phyloP scores from a whole-genome alignment of 73 alveolate genomes.

The Paramecium caudatum region DNA sequence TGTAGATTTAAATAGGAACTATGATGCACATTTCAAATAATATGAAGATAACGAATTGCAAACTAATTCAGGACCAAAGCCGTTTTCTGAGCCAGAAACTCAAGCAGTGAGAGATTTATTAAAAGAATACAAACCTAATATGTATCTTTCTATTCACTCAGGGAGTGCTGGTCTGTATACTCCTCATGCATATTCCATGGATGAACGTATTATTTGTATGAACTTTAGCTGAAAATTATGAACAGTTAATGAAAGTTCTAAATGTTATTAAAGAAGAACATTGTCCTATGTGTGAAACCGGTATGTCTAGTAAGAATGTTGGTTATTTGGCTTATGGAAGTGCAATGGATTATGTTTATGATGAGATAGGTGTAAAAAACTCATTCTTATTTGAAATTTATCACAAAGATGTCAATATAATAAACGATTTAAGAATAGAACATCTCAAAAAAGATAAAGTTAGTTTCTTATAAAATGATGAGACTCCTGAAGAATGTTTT shows the following conservation, averaged over 20 bases:
- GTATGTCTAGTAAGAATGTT: slow-evolving; percentile 76
- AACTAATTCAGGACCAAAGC: slow-evolving; percentile 77
- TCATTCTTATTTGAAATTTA: slow-evolving; percentile 80
- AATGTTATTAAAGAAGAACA: slow-evolving; percentile 45
- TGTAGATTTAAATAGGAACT: slow-evolving; percentile 84
- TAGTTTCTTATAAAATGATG: neutral
- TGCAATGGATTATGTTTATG: slow-evolving; percentile 82
- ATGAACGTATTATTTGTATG: slow-evolving; percentile 38
- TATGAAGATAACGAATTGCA: slow-evolving; percentile 38
- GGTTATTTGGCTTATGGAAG: slow-evolving; percentile 82
- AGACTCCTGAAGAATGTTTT: slow-evolving; percentile 48
- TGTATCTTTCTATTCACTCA: slow-evolving; percentile 80
- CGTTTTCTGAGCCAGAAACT: slow-evolving; percentile 86
- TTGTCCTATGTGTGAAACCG: slow-evolving; percentile 73
- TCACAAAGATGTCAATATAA: slow-evolving; percentile 48
- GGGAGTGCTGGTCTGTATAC: slow-evolving; percentile 77
- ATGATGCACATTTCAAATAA: slow-evolving; percentile 80
- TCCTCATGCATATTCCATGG: slow-evolving; percentile 76
- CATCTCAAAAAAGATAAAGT: neutral
- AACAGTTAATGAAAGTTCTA: slow-evolving; percentile 57
- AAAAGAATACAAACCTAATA: slow-evolving; percentile 71
- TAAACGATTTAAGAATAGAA: neutral
- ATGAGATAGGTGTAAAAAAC: slow-evolving; percentile 33
- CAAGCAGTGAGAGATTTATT: slow-evolving; percentile 59
- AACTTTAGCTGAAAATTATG: slow-evolving; percentile 25